Evolutionary conservation across 2,329 filamentous ascomycete genomes (phyloP).

Genomic region (Colletotrichum chrysophilum): DNA sequence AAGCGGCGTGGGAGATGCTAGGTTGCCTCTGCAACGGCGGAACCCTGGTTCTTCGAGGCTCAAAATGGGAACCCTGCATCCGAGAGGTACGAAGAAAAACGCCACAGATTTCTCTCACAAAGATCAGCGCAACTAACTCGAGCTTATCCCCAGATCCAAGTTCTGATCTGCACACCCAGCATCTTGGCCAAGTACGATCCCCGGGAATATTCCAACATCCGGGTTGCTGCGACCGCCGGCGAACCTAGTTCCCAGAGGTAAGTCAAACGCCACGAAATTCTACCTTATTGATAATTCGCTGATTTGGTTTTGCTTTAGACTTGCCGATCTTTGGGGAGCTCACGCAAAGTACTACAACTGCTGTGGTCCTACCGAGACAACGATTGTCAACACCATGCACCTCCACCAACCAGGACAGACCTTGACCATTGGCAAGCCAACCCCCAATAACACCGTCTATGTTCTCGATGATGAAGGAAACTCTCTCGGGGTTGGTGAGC

Average conservation of each 20-base stretch:
- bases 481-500: constrained; percentile 48
- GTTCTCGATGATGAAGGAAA: constrained; percentile 49
- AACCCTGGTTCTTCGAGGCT: constrained; percentile 21
- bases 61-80: constrained; percentile 16
- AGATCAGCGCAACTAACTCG: background rate
- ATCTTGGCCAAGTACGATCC: constrained; percentile 21
- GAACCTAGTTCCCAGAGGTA: constrained; percentile 21
- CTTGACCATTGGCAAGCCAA: constrained; percentile 59
- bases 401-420: constrained; percentile 36
- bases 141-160: background rate
- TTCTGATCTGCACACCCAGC: constrained; percentile 22
- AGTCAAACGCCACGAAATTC: background rate
- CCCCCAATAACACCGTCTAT: constrained; percentile 62
- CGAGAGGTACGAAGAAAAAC: background rate
- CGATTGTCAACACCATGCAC: constrained; percentile 57
- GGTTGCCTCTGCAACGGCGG: constrained; percentile 29
- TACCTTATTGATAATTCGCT: background rate
- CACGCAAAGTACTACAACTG: constrained; percentile 57
- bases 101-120: background rate
- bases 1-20: constrained; percentile 66
- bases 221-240: constrained; percentile 19
- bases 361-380: constrained; percentile 66
- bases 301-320: constrained; percentile 4
- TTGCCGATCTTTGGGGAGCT: constrained; percentile 62
- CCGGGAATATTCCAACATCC: constrained; percentile 20